Evolutionary conservation across 192 early-diverging fungal genomes (phyloP), one percentile per base, ranked within the genome.

Genomic region (Mortierella claussenii): DNA sequence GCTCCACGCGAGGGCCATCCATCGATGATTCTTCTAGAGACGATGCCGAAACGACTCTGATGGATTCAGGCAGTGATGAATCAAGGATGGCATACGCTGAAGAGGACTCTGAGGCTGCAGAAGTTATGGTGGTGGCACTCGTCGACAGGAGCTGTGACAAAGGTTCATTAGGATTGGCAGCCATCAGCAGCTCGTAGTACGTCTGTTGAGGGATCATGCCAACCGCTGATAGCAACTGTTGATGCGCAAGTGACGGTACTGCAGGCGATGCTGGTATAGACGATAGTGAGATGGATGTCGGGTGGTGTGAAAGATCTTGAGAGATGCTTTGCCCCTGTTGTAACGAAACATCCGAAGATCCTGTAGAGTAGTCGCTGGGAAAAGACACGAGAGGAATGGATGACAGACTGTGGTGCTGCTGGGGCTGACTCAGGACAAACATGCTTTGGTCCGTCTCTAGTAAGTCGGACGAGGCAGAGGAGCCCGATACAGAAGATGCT

Each of bases 91-190:
- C 20, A 50, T 55, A 70, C 15, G 50, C 3, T 11, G 59, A 54
- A 26, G 45, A n/a, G 36, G 53, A 40, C 46, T 56, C 3, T 9
- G 68, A 46, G 18, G 50, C 13, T 23, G 65, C 30, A 30, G 65
- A 59, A 18, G 48, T 34, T 46, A 68, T 68, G 9, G 67, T 54
- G 4, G 67, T 51, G 3, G 60, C 69, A 1, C 26, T 71, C 18
- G 69, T 71, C n/a, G 69, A 71, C 54, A 71, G 17, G n/a, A 71
- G 55, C 30, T 71, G 69, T 2, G 69, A 71, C 13, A 71, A 55
- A 21, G 69, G 69, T 54, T 71, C 69, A 27, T 71, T 71, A 0
- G 69, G 69, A 13, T 71, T 71, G 50, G 69, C 69, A 0, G 67
- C 67, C 69, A 71, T 71, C 44, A 71, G 18, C 27, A 71, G 34